These are phyloP conservation scores for Colletotrichum magnum DNA, from an alignment of 2,329 filamentous ascomycete species.

Conservation along the genomic window DNA sequence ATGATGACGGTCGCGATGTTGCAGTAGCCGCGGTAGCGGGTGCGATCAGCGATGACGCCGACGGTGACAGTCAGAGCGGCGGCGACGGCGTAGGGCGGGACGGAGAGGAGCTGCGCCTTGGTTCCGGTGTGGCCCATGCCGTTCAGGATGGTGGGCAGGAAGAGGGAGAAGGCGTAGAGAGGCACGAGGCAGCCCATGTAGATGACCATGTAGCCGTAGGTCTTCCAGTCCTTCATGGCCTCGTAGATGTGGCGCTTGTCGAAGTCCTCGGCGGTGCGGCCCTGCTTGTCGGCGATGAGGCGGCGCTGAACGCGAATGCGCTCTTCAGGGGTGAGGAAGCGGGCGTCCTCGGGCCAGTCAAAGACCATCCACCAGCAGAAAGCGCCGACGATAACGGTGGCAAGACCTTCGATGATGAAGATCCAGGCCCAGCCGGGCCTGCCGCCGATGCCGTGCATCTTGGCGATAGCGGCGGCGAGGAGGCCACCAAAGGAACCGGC, in stretches of 20 bases:
- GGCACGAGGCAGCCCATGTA: conserved; percentile 64
- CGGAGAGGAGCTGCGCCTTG: conserved; percentile 68
- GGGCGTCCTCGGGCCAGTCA: conserved; percentile 83
- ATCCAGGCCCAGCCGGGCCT: conserved; percentile 72
- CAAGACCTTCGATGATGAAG: conserved; percentile 77
- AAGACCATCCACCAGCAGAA: conserved; percentile 80
- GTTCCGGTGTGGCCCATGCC: conserved; percentile 50
- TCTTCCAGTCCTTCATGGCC: conserved; percentile 84
- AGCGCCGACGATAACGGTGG: conserved; percentile 75
- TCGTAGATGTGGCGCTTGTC: conserved; percentile 78
- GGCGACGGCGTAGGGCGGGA: conserved; percentile 72
- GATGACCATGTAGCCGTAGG: conserved; percentile 64
- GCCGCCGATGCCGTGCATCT: conserved; percentile 73
- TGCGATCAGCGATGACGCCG: conserved; percentile 77
- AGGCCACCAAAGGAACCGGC: conserved; percentile 82
- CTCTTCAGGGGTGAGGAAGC: conserved; percentile 77
- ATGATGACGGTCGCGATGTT: conserved; percentile 75
- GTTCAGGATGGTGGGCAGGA: conserved; percentile 71
- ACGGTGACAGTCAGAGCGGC: conserved; percentile 73
- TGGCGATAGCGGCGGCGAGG: conserved; percentile 76
- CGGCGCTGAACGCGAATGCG: conserved; percentile 77
- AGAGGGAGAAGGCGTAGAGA: conserved; percentile 66
- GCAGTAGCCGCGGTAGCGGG: conserved; percentile 73
- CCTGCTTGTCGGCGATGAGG: conserved; percentile 77
- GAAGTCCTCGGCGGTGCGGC: conserved; percentile 79